These are phyloP conservation scores for Phaeosphaeria sp. DNA, from an alignment of 2,329 filamentous ascomycete genomes.

Conservation along the genomic window DNA sequence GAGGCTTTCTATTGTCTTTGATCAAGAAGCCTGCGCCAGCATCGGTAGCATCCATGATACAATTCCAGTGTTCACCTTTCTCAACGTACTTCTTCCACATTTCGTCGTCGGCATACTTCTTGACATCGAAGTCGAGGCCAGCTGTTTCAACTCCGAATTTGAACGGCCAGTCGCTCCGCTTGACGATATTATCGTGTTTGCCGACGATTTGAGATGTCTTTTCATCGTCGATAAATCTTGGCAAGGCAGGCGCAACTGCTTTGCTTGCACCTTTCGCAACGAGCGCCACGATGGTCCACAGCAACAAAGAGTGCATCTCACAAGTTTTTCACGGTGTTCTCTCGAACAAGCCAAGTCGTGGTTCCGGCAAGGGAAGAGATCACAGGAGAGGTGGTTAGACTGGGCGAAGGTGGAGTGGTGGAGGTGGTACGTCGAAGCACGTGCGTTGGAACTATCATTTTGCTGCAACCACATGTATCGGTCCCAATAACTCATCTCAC, in stretches of 20 bases:
- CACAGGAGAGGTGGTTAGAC: not conserved
- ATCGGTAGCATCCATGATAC: slow-evolving; percentile 1
- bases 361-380: too few relatives aligned
- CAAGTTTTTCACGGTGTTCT: not conserved
- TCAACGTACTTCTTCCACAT: slow-evolving; percentile 6
- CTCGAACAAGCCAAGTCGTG: too few relatives aligned
- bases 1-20: slow-evolving; percentile 1
- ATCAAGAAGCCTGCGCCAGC: slow-evolving; percentile 1
- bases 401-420: not conserved
- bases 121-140: slow-evolving; percentile 9
- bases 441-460: not conserved
- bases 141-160: not conserved
- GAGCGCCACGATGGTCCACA: not conserved
- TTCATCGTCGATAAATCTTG: not conserved
- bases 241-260: not conserved
- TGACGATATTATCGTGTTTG: too few relatives aligned
- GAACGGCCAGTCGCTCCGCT: not conserved
- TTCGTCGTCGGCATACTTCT: slow-evolving; percentile 7
- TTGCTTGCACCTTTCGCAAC: not conserved
- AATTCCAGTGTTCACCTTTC: not conserved
- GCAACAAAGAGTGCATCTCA: not conserved
- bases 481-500: not conserved
- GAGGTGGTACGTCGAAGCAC: not conserved
- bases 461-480: not conserved
- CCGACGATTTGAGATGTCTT: too few relatives aligned